Percentiles rank a stretch among this genome's conserved stretches.
phyloP scores from a whole-genome alignment of 345 rosid genomes.

The Ailanthus altissimus region DNA sequence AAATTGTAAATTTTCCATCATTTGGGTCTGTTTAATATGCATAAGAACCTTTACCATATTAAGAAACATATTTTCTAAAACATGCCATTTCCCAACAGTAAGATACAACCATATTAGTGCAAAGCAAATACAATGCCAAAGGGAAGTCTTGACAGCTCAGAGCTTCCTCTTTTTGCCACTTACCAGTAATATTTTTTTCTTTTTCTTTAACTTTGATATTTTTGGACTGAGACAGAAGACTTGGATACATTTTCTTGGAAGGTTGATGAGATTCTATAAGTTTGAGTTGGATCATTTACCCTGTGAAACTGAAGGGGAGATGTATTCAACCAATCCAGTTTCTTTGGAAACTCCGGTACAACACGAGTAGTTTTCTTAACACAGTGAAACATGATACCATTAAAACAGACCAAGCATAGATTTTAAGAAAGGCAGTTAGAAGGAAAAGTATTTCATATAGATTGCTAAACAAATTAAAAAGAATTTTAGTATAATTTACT shows the following conservation, averaged over 20 bases:
- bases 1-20: not conserved
- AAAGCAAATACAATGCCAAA: not conserved
- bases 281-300: constrained; percentile 42
- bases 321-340: constrained; percentile 90
- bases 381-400: constrained; percentile 13
- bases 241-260: not conserved
- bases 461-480: constrained; percentile 2
- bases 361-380: constrained; percentile 59
- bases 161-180: not conserved
- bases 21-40: not conserved
- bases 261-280: not conserved
- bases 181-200: not conserved
- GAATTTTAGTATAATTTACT: not conserved
- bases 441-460: not conserved
- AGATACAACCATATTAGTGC: not conserved
- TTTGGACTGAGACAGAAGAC: not conserved
- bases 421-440: not conserved
- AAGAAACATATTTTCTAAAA: not conserved
- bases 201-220: not conserved
- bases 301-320: constrained; percentile 80
- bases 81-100: not conserved
- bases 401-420: constrained; percentile 20
- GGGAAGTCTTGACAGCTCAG: not conserved
- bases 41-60: not conserved
- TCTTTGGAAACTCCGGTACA: constrained; percentile 85